phyloP scores from a whole-genome alignment of 208 protist genomes.

The Trypanosoma avium region DNA sequence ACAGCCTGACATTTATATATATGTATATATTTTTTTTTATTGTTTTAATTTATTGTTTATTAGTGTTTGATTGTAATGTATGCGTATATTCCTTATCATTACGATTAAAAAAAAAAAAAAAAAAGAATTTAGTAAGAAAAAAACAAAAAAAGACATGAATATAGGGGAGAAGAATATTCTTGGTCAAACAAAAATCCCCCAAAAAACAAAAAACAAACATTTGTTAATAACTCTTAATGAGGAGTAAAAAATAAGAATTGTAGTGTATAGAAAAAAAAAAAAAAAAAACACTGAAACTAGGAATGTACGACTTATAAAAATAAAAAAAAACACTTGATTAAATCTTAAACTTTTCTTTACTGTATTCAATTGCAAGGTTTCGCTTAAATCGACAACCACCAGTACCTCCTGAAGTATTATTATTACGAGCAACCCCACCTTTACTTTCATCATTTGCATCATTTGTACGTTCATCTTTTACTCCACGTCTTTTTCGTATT shows the following conservation, averaged over 20 bases:
- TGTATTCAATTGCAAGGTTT: slow-evolving; percentile 2
- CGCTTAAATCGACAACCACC: slow-evolving; percentile 15
- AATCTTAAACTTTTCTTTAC: not conserved
- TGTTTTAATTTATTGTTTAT: slow-evolving; percentile 8
- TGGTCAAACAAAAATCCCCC: no score
- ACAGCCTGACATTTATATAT: slow-evolving; percentile 40
- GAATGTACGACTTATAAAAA: no score
- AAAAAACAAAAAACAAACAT: no score
- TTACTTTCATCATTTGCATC: not conserved
- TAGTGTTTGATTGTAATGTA: not conserved
- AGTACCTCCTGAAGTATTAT: no score
- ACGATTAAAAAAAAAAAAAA: not conserved
- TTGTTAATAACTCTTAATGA: no score
- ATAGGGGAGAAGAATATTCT: not conserved
- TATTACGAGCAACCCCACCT: not conserved
- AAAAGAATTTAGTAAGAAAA: not conserved
- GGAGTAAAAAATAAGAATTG: no score
- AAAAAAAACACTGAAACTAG: no score
- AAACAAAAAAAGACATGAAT: not conserved
- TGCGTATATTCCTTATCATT: not conserved
- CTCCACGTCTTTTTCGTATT: slow-evolving; percentile 10
- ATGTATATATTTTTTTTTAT: slow-evolving; percentile 14
- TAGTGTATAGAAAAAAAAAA: no score
- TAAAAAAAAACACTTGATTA: not conserved
- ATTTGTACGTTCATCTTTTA: not conserved